Evolutionary conservation across 1,284 basidiomycete species (phyloP).

Genomic region (Trichosporon coremiiforme): DNA sequence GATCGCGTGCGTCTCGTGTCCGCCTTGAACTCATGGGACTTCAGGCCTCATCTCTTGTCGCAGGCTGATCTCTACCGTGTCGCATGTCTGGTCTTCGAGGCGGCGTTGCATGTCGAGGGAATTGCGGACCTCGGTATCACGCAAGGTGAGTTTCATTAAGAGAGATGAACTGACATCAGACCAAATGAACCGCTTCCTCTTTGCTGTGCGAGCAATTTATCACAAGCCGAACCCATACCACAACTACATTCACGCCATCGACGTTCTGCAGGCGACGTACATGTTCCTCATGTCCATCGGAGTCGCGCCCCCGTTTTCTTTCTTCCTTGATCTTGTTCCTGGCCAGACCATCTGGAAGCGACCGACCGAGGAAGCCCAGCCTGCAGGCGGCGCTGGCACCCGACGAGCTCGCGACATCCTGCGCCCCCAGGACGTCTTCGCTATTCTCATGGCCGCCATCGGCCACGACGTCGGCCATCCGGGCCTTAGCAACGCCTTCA

Average conservation of each 20-base stretch:
- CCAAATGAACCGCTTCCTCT: conserved; percentile 72
- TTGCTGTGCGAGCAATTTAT: conserved; percentile 81
- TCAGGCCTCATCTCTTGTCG: conserved; percentile 77
- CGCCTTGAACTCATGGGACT: conserved; percentile 75
- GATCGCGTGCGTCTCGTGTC: conserved; percentile 61
- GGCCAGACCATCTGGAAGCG: conserved; percentile 43
- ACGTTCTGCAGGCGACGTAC: conserved; percentile 89
- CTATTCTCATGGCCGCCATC: conserved; percentile 82
- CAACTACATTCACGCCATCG: conserved; percentile 91
- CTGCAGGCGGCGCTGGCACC: conserved; percentile 38
- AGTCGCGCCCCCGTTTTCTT: conserved; percentile 70
- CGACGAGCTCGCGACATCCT: conserved; percentile 58
- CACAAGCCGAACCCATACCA: conserved; percentile 89
- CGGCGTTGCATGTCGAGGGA: conserved; percentile 63
- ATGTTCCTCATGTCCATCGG: conserved; percentile 76
- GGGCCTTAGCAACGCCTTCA: conserved; percentile 84
- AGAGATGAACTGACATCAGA: conserved; percentile 41
- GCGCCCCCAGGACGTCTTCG: conserved; percentile 73
- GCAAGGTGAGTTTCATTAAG: conserved; percentile 62
- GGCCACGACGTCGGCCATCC: conserved; percentile 96
- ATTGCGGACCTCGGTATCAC: conserved; percentile 69
- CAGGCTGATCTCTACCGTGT: conserved; percentile 79
- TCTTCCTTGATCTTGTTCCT: conserved; percentile 40
- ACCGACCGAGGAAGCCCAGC: conserved; percentile 33
- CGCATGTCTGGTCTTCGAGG: conserved; percentile 71